phyloP scores from a whole-genome alignment of 1,284 basidiomycete species.

The Cutaneotrichosporon spelunceum region DNA sequence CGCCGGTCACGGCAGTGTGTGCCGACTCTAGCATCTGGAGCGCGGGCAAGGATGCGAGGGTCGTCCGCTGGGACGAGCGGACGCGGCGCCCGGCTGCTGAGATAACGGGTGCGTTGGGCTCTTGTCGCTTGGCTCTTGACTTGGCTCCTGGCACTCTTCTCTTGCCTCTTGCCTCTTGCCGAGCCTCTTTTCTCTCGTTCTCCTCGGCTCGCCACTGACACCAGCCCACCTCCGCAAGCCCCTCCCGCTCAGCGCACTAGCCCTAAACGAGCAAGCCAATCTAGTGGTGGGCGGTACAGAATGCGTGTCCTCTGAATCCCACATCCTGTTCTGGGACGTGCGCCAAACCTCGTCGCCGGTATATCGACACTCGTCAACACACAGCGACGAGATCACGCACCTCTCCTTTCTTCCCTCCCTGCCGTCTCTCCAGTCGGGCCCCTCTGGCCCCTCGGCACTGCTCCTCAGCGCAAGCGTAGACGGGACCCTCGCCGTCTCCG shows the following conservation, averaged over 20 bases:
- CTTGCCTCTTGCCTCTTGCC: too few relatives aligned
- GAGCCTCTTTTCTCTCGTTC: too few relatives aligned
- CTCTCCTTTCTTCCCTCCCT: conserved; percentile 52
- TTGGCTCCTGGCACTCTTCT: too few relatives aligned
- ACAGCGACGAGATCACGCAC: conserved; percentile 56
- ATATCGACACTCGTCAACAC: conserved; percentile 53
- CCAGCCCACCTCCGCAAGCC: conserved; percentile 46
- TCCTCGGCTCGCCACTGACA: conserved; percentile 7
- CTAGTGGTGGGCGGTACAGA: conserved; percentile 55
- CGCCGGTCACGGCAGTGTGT: conserved; percentile 33
- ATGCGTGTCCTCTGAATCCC: conserved; percentile 52
- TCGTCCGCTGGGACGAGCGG: conserved; percentile 51
- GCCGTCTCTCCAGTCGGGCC: conserved; percentile 23
- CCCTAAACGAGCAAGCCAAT: conserved; percentile 42
- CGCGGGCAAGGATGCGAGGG: conserved; percentile 42
- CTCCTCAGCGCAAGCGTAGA: conserved; percentile 54
- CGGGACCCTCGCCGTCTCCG: conserved; percentile 53
- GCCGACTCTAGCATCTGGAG: conserved; percentile 41
- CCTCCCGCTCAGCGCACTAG: conserved; percentile 46
- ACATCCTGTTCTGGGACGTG: conserved; percentile 54
- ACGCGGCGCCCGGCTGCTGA: conserved; percentile 32
- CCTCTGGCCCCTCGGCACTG: conserved; percentile 38
- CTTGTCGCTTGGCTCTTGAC: background rate
- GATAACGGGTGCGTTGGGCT: conserved; percentile 42
- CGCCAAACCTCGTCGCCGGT: conserved; percentile 45